Conservation (phyloP, 2,329 filamentous ascomycete genomes). For the Escovopsis weberi region DNA sequence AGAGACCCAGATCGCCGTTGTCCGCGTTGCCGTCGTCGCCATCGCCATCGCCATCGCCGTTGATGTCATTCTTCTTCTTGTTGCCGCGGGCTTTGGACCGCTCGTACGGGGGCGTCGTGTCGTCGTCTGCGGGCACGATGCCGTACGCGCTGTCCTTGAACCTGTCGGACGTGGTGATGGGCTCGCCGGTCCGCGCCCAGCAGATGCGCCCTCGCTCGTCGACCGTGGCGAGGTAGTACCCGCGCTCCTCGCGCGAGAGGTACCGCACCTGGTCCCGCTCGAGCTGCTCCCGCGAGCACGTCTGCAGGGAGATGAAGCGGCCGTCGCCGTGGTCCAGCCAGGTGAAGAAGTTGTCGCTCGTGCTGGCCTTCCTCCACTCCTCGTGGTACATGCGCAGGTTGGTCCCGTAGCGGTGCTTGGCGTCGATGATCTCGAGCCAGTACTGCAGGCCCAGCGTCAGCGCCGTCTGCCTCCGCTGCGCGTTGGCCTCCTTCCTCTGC, state of each 20-base stretch:
- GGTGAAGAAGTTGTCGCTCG: conserved; percentile 82
- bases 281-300: conserved; percentile 58
- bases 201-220: conserved; percentile 62
- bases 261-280: conserved; percentile 74
- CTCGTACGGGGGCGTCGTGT: no score
- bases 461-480: conserved; percentile 46
- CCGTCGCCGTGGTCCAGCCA: conserved; percentile 81
- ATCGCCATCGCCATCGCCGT: no score
- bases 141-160: conserved; percentile 72
- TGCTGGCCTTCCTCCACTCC: conserved; percentile 65
- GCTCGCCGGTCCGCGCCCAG: conserved; percentile 70
- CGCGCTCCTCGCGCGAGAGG: conserved; percentile 65
- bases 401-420: conserved; percentile 76
- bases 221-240: conserved; percentile 66
- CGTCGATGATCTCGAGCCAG: conserved; percentile 72
- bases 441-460: conserved; percentile 78
- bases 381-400: conserved; percentile 72
- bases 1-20: background rate
- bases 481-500: conserved; percentile 33
- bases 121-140: conserved; percentile 47
- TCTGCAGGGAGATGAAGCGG: conserved; percentile 49
- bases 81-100: no score
- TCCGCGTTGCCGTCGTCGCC: background rate
- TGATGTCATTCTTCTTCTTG: no score
- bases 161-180: conserved; percentile 60